Conservation (phyloP, 305 asterid species). For the Fraxinus nigra region DNA sequence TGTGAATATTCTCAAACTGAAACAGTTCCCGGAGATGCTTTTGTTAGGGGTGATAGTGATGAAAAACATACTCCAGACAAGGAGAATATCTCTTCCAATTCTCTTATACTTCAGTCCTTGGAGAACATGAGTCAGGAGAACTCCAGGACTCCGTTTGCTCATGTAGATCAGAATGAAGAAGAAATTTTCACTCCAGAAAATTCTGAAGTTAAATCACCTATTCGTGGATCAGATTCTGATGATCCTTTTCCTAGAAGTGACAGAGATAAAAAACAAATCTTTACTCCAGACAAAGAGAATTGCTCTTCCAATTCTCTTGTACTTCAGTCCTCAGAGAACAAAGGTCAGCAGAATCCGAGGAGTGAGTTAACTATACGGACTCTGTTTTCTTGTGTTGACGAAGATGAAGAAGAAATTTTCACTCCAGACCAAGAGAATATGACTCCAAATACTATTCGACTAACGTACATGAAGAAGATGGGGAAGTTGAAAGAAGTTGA, state of each 20-base stretch:
- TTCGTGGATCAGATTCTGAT: slow-evolving; percentile 23
- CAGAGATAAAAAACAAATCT: slow-evolving; percentile 24
- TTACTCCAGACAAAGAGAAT: slow-evolving; percentile 57
- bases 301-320: slow-evolving; percentile 28
- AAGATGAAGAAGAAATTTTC: slow-evolving; percentile 44
- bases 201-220: slow-evolving; percentile 5
- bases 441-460: slow-evolving; percentile 35
- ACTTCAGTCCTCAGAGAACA: slow-evolving; percentile 30
- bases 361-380: slow-evolving; percentile 23
- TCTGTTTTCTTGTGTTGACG: slow-evolving; percentile 25
- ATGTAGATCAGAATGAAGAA: slow-evolving; percentile 7
- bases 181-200: slow-evolving; percentile 17
- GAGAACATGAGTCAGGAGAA: slow-evolving; percentile 27
- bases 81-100: slow-evolving; percentile 42
- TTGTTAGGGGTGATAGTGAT: slow-evolving; percentile 27
- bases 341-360: slow-evolving; percentile 27
- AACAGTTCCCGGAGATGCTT: slow-evolving; percentile 28
- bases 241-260: slow-evolving; percentile 32
- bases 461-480: slow-evolving; percentile 34
- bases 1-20: slow-evolving; percentile 10
- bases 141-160: slow-evolving; percentile 9
- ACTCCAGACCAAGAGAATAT: slow-evolving; percentile 69
- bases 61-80: slow-evolving; percentile 46
- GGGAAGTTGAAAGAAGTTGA: slow-evolving; percentile 37
- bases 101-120: slow-evolving; percentile 28